Evolutionary conservation across 2,329 filamentous ascomycete genomes (phyloP), one percentile per base, ranked within the genome.

Genomic region (Chrysoporthe austroafricana): DNA sequence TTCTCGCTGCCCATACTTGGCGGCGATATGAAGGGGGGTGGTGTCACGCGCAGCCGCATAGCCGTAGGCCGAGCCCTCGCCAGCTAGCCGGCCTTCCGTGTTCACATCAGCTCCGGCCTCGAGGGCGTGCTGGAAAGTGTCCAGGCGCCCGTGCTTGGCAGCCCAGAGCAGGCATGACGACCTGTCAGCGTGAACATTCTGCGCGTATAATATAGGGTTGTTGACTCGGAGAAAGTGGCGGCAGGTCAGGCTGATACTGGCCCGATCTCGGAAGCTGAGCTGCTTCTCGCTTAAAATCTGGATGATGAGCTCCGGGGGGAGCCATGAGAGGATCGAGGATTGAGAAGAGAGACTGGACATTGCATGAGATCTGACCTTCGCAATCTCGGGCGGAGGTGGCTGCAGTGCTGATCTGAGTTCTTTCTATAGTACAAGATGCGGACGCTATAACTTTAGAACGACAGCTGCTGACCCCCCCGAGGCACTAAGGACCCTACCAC

Each of bases 21-120:
- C 73, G 14, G 72, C 71, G 1, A 73, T 66, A 44, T 74, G 71
- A 13, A 74, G 70, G 43, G 72, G 67, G 42, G 71, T 72, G 39
- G 67, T 63, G 8, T 13, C 26, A 69, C 64, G 34, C 7, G 18
- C 2, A 44, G 32, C 21, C 57, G 18, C 56, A 56, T 56, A 39
- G 57, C 52, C 16, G 56, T 52, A 60, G 48, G 54, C 46, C 43
- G 52, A 66, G 9, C 46, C 59, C 26, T 58, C 62, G 34, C 64
- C 64, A 13, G 71, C 67, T 11, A 67, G 50, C 39, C 44, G 43
- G 48, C 60, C 62, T 26, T 63, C 61, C n/a, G 48, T 46, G 34
- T 73, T 69, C 39, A 73, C 54, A 32, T 73, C 66, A 61, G 71
- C 73, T 32, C 73, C 73, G 11, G 69, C 71, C 14, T 66, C 70